Evolutionary conservation across 2,329 filamentous ascomycete genomes (phyloP).

Genomic region (Penicillium janthinellum): DNA sequence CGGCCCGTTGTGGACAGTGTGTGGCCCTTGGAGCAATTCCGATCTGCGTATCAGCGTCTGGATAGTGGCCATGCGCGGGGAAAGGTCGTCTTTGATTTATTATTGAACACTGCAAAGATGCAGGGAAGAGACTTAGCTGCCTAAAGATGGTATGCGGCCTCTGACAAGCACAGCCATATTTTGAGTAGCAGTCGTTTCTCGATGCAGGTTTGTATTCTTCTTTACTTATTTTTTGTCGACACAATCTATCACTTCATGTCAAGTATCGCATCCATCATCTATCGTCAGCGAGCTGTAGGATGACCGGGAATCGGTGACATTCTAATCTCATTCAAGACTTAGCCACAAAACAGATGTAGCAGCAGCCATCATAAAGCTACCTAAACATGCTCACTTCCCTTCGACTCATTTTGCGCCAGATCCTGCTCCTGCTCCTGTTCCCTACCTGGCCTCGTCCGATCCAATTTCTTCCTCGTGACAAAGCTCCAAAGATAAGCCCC

Average conservation of each 20-base stretch:
- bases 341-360: neutral
- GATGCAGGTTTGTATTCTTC: neutral
- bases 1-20: conserved; percentile 9
- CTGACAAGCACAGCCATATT: neutral
- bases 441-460: conserved; percentile 4
- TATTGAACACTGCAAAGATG: neutral
- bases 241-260: neutral
- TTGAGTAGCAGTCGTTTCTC: neutral
- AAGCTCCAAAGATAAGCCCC: conserved; percentile 37
- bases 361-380: neutral
- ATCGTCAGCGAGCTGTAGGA: too few species aligned
- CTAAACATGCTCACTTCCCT: neutral
- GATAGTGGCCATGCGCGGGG: neutral
- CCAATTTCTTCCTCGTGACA: conserved; percentile 17
- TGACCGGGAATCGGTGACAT: too few species aligned
- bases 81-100: neutral
- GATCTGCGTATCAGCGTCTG: neutral
- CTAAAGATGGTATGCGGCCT: too few species aligned
- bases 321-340: too few species aligned
- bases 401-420: neutral
- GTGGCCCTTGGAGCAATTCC: neutral
- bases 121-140: too few species aligned
- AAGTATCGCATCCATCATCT: neutral
- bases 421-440: neutral
- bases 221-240: neutral